Conservation (phyloP, 2,329 filamentous ascomycete genomes). For the Penicillium crustosum region DNA sequence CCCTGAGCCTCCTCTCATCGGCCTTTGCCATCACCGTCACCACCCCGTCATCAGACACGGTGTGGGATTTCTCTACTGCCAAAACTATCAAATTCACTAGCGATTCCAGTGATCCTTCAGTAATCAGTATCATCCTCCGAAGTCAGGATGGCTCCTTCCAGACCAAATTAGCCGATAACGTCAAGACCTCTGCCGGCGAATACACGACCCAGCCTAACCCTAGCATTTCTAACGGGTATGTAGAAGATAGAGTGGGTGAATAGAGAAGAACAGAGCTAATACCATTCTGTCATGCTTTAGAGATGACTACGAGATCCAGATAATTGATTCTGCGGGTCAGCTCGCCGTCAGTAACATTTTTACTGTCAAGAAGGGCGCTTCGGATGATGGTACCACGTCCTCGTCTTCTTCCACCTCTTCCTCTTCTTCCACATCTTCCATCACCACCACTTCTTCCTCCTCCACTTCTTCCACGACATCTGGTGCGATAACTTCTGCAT, state of each 20-base stretch:
- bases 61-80: conserved; percentile 12
- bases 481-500: not conserved
- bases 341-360: conserved; percentile 12
- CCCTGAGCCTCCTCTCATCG: conserved; percentile 7
- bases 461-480: not conserved
- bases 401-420: conserved; percentile 3
- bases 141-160: conserved; percentile 15
- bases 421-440: not conserved
- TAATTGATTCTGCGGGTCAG: conserved; percentile 13
- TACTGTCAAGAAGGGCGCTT: conserved; percentile 9
- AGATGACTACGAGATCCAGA: conserved; percentile 12
- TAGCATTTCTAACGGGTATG: conserved; percentile 15
- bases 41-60: conserved; percentile 4
- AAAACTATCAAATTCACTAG: conserved; percentile 13
- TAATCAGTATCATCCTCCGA: conserved; percentile 13
- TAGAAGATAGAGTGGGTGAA: not conserved
- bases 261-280: not conserved
- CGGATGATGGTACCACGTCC: conserved; percentile 7
- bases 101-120: conserved; percentile 5
- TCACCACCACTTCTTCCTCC: not conserved
- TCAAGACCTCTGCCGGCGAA: conserved; percentile 13
- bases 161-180: conserved; percentile 15
- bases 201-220: conserved; percentile 15
- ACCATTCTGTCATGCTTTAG: not conserved
- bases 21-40: conserved; percentile 11